Evolutionary conservation across 139 green algal species (phyloP).

Genomic region (Tetradesmus lagerheimii): DNA sequence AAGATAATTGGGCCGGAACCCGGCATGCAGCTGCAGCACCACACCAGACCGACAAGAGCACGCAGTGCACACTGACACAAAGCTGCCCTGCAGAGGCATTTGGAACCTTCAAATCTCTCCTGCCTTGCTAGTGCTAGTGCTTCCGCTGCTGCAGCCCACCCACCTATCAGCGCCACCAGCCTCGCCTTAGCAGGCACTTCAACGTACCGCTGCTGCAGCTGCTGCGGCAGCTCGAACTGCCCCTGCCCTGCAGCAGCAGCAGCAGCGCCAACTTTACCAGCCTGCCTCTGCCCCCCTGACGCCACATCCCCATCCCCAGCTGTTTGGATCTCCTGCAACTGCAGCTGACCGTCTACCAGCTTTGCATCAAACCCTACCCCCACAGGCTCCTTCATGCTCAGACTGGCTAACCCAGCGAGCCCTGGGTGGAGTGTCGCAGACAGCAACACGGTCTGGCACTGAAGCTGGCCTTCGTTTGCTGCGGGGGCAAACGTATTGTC

Average conservation of each 20-base stretch:
- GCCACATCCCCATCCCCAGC: conserved; percentile 11
- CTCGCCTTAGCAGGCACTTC: conserved; percentile 87
- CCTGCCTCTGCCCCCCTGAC: not conserved
- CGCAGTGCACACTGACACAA: not conserved
- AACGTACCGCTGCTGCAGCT: conserved; percentile 84
- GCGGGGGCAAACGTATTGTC: not conserved
- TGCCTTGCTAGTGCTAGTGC: too few relatives aligned
- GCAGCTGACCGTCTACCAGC: conserved; percentile 44
- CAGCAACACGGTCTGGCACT: conserved; percentile 79
- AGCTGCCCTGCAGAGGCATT: too few relatives aligned
- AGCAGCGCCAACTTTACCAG: not conserved
- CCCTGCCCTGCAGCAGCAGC: conserved; percentile 16
- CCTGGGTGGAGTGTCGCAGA: conserved; percentile 90
- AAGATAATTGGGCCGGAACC: not conserved
- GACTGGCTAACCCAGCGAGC: conserved; percentile 74
- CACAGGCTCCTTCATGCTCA: conserved; percentile 76
- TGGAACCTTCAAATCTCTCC: conserved; percentile 21
- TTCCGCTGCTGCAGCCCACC: too few relatives aligned
- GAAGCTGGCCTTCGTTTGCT: not conserved
- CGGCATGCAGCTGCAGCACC: not conserved
- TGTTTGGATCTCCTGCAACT: conserved; percentile 33
- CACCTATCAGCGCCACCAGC: conserved; percentile 79
- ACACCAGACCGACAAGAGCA: not conserved
- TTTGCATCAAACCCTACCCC: conserved; percentile 76
- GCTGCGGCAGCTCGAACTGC: conserved; percentile 76